Evolutionary conservation across 2,329 filamentous ascomycete species (phyloP).

Genomic region (Bretziella fagacearum): DNA sequence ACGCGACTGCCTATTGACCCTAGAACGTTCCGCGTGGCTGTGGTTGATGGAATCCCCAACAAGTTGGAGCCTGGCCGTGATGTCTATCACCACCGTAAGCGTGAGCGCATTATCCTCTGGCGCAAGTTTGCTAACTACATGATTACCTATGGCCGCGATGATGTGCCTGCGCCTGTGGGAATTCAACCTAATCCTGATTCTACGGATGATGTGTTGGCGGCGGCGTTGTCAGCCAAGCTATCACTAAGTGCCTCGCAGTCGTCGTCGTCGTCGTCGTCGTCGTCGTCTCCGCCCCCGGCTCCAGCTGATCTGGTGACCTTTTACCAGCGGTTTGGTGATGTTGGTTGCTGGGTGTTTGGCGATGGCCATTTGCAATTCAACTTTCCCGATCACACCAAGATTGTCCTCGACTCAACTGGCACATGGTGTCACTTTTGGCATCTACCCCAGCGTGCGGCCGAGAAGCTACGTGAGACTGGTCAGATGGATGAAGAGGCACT

Average conservation of each 20-base stretch:
- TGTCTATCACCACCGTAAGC: conserved; percentile 47
- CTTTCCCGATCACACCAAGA: conserved; percentile 76
- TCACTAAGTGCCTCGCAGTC: conserved; percentile 5
- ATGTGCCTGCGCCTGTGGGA: conserved; percentile 27
- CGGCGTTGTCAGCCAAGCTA: conserved; percentile 7
- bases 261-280: conserved; percentile 15
- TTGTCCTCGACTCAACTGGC: conserved; percentile 60
- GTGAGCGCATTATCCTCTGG: conserved; percentile 50
- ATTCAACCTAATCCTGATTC: conserved; percentile 1
- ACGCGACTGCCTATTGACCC: conserved; percentile 46
- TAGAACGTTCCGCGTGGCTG: conserved; percentile 38
- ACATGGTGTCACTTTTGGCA: conserved; percentile 64
- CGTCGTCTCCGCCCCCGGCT: conserved; percentile 18
- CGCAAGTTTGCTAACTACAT: conserved; percentile 62
- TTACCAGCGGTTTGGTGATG: conserved; percentile 65
- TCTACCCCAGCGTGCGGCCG: conserved; percentile 52
- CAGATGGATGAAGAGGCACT: conserved; percentile 54
- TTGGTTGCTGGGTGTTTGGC: conserved; percentile 65
- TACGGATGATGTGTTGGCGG: conserved; percentile 10
- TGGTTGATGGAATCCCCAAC: conserved; percentile 41
- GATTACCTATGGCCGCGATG: conserved; percentile 57
- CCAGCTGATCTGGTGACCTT: conserved; percentile 52
- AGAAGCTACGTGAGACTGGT: conserved; percentile 45
- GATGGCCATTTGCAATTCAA: conserved; percentile 72
- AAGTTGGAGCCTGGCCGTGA: conserved; percentile 47